These are phyloP conservation scores for Coix lacrymajobi DNA, from an alignment of 176 grass and related monocot species.

Conservation along the genomic window DNA sequence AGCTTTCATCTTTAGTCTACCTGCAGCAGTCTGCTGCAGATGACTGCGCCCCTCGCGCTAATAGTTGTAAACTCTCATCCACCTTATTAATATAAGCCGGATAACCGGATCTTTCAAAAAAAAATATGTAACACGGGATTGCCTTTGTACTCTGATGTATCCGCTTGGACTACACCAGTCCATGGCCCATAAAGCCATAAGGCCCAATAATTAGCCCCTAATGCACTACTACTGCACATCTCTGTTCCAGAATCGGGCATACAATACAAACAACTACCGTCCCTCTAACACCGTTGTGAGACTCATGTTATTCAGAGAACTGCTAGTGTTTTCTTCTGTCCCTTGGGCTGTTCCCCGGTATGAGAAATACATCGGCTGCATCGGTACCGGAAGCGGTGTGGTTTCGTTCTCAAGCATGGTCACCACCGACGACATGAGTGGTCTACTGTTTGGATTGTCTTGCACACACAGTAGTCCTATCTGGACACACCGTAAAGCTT, in stretches of 20 bases:
- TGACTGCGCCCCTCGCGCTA: too few species aligned
- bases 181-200: too few species aligned
- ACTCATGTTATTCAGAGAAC: slow-evolving; percentile 9
- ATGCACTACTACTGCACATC: not conserved
- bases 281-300: slow-evolving; percentile 1
- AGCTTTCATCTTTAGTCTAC: too few species aligned
- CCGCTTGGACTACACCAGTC: too few species aligned
- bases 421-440: slow-evolving; percentile 37
- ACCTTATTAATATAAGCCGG: too few species aligned
- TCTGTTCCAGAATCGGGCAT: not conserved
- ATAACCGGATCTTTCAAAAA: too few species aligned
- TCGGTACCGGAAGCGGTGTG: slow-evolving; percentile 4
- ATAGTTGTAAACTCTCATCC: too few species aligned
- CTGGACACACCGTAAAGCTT: slow-evolving; percentile 40
- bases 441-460: slow-evolving; percentile 35
- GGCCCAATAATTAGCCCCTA: not conserved
- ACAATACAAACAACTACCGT: not conserved
- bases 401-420: slow-evolving; percentile 39
- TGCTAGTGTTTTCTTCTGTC: not conserved
- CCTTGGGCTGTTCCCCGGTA: not conserved
- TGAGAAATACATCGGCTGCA: slow-evolving; percentile 22
- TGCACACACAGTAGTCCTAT: slow-evolving; percentile 51
- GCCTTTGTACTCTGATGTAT: too few species aligned
- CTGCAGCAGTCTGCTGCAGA: too few species aligned
- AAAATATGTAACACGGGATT: too few species aligned